Percentiles rank a stretch among this genome's conserved stretches.
phyloP scores from a whole-genome alignment of 371 early-diverging fungal species.

The Smittium culicis region DNA sequence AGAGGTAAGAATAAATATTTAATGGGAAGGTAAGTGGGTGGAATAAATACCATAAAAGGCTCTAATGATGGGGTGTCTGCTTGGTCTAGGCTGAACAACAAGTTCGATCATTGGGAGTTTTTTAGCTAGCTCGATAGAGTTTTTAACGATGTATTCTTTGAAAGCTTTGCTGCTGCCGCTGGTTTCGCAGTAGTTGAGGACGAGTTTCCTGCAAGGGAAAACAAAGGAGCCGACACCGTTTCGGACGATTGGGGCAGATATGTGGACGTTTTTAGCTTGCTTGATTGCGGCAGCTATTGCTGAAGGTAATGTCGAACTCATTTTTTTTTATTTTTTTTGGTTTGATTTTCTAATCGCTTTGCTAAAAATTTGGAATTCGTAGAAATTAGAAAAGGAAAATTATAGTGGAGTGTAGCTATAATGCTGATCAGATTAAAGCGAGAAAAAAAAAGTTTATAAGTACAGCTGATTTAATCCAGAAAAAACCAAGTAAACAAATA shows the following conservation, averaged over 20 bases:
- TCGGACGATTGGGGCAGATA: constrained; percentile 38
- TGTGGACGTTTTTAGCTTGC: constrained; percentile 14
- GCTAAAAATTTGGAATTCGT: no score
- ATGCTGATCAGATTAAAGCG: no score
- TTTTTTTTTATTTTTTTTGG: not conserved
- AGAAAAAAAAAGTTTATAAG: no score
- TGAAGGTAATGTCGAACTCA: constrained; percentile 13
- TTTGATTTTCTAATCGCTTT: no score
- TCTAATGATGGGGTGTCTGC: constrained; percentile 57
- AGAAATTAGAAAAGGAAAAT: no score
- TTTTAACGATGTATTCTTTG: constrained; percentile 52
- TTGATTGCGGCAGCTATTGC: constrained; percentile 23
- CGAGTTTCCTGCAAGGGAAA: constrained; percentile 62
- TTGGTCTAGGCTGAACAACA: constrained; percentile 60
- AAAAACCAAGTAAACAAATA: no score
- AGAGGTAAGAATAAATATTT: no score
- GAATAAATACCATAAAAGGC: constrained; percentile 53
- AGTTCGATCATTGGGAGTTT: constrained; percentile 68
- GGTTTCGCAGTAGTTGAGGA: constrained; percentile 74
- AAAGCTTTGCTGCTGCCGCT: constrained; percentile 60
- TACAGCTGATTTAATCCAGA: no score
- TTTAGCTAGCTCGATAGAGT: constrained; percentile 48
- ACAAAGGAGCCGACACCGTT: constrained; percentile 72
- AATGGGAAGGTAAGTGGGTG: no score
- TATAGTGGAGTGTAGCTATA: no score